Percentiles rank a stretch among this genome's conserved stretches.
Evolutionary conservation across 805 yeast genomes (phyloP).

Genomic region (Vanderwaltozyma tropicalis): DNA sequence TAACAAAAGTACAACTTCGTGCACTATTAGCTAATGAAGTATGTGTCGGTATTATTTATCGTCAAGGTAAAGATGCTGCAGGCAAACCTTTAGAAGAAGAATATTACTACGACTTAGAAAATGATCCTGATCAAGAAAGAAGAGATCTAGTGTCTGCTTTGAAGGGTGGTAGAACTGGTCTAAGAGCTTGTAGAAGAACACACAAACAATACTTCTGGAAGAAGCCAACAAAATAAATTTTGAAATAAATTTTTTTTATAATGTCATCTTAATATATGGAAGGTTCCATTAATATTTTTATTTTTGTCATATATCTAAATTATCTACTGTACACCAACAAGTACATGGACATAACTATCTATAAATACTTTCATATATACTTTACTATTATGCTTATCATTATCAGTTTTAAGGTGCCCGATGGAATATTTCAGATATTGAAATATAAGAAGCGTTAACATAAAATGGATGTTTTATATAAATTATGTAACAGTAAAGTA

Average conservation of each 20-base stretch:
- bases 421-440: no score
- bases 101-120: slow-evolving; percentile 80
- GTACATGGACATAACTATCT: no score
- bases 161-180: slow-evolving; percentile 66
- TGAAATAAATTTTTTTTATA: not conserved
- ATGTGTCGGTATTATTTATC: slow-evolving; percentile 79
- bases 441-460: no score
- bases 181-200: slow-evolving; percentile 83
- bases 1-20: slow-evolving; percentile 37
- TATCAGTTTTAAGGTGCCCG: no score
- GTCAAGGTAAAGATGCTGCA: slow-evolving; percentile 92
- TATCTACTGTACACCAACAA: no score
- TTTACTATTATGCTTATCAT: no score
- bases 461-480: no score
- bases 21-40: slow-evolving; percentile 33
- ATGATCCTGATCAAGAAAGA: slow-evolving; percentile 65
- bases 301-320: no score
- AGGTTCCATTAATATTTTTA: no score
- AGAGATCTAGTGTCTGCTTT: slow-evolving; percentile 58
- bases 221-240: slow-evolving; percentile 30
- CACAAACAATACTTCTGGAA: slow-evolving; percentile 67
- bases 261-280: not conserved
- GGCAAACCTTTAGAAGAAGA: slow-evolving; percentile 92
- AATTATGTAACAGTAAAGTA: not conserved
- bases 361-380: no score